Evolutionary conservation across 2,329 filamentous ascomycete species (phyloP), one percentile per base, ranked within the genome.

Genomic region (Penicillium sp.): DNA sequence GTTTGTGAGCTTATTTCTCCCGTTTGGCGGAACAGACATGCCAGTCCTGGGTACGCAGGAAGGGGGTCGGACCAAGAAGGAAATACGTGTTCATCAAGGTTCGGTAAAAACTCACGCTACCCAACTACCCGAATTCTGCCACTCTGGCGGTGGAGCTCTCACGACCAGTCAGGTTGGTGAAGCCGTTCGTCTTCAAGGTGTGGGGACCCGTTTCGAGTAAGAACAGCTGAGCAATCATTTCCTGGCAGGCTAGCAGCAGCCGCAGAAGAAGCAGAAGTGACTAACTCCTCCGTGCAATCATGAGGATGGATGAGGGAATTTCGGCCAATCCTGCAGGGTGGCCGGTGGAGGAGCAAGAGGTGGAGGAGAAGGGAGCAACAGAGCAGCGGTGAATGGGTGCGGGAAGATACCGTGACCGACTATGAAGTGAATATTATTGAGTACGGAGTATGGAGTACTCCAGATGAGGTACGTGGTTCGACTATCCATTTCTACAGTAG

Each of bases 21-120:
- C 16, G 16, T 16, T 19, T 7, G 5, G 33, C 19, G 30, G 49
- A 40, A 38, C 33, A 52, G 22, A 38, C 49, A n/a, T 37, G 49
- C 28, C 14, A 25, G 19, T 22, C 33, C 11, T n/a, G 51, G 33
- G 51, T 26, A 22, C 19, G 19, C 19, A 22, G 19, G 19, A 53
- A 53, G 45, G 37, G 49, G 51, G 37, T 19, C 40, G 55, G 56
- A 48, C 25, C 45, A 30, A 8, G 8, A 30, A 33, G 52, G 30
- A 56, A 56, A 56, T 65, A 65, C 60, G 58, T 55, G 57, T 52
- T 58, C 58, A 52, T 58, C 57, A 65, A 64, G 55, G 60, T 61
- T 65, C 58, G 63, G 62, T 56, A 62, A 60, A 64, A 62, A 58
- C 55, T 55, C 52, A 52, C 49, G 46, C 28, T 49, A 49, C n/a